These are phyloP conservation scores for Pholiota conissans DNA, from an alignment of 768 basidiomycete species.

Conservation along the genomic window DNA sequence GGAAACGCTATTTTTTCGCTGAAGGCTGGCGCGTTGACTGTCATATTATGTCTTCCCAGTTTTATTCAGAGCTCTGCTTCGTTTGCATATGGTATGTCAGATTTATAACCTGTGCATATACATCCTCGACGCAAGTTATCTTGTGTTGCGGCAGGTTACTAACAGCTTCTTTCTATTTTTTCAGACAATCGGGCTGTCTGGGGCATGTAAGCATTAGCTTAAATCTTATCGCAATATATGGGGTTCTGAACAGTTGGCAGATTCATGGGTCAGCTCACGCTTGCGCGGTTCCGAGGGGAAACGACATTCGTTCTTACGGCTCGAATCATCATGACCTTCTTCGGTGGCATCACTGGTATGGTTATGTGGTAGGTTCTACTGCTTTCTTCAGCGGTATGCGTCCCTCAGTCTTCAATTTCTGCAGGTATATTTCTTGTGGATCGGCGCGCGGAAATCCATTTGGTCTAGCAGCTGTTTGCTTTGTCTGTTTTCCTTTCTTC, in stretches of 20 bases:
- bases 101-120: neutral
- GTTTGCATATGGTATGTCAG: conserved; percentile 32
- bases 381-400: neutral
- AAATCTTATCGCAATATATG: neutral
- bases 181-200: conserved; percentile 67
- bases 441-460: conserved; percentile 59
- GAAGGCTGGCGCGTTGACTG: conserved; percentile 67
- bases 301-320: conserved; percentile 66
- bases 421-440: conserved; percentile 73
- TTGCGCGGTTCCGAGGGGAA: conserved; percentile 74
- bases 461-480: conserved; percentile 67
- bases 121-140: neutral
- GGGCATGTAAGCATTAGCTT: conserved; percentile 54
- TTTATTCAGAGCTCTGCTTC: conserved; percentile 52
- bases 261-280: conserved; percentile 74
- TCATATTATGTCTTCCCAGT: conserved; percentile 59
- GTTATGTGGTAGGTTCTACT: conserved; percentile 57
- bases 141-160: conserved; percentile 1
- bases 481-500: conserved; percentile 71
- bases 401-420: neutral
- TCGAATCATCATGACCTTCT: conserved; percentile 63
- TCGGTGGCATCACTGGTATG: conserved; percentile 62
- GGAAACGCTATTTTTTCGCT: conserved; percentile 71
- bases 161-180: conserved; percentile 4
- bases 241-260: conserved; percentile 33